Conservation (phyloP, 331 rosid species). For the Pyrus hybrid region DNA sequence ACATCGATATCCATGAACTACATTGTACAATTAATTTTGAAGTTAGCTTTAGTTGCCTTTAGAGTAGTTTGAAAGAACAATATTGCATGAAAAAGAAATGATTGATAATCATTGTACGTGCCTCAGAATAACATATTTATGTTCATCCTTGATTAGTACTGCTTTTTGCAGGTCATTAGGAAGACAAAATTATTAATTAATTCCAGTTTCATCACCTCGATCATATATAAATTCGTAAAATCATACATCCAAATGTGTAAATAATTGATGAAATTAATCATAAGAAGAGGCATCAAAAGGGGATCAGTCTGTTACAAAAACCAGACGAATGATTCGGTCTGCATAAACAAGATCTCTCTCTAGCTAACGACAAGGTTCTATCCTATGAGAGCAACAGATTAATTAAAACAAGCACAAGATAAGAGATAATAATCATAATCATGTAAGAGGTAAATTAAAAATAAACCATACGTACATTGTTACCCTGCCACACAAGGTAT, state of each 20-base stretch:
- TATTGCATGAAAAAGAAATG: neutral
- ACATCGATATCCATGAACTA: too few species aligned
- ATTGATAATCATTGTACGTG: neutral
- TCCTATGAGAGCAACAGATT: neutral
- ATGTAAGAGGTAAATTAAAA: neutral
- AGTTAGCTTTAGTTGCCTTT: neutral
- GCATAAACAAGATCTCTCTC: neutral
- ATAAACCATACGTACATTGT: conserved; percentile 42
- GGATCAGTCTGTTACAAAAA: neutral
- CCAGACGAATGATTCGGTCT: neutral
- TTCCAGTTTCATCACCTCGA: neutral
- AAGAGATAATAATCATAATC: neutral
- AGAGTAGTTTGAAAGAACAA: neutral
- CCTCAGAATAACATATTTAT: neutral
- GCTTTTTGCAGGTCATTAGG: neutral
- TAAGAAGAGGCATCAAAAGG: neutral
- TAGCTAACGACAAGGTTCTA: neutral
- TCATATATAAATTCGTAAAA: neutral
- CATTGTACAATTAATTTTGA: too few species aligned
- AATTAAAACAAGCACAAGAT: neutral
- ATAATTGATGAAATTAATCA: neutral
- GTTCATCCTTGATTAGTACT: neutral
- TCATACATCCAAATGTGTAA: neutral
- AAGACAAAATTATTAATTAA: neutral
- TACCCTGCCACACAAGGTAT: conserved; percentile 86